phyloP scores from a whole-genome alignment of 2,329 filamentous ascomycete genomes.

The Biscogniauxia mediterranea region DNA sequence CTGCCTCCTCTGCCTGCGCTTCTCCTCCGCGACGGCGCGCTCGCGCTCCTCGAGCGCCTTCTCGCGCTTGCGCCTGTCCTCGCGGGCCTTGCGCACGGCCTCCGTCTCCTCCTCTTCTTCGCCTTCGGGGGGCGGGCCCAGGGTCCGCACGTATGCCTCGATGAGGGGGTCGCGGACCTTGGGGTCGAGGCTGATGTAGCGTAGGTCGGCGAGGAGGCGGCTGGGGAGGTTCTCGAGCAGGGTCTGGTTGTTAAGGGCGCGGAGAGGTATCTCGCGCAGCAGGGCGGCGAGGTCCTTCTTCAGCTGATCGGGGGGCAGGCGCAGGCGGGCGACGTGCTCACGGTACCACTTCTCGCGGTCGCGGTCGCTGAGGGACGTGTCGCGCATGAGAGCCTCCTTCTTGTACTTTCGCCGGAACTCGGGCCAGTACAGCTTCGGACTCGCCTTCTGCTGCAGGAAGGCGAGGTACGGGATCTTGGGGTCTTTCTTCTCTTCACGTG shows the following conservation, averaged over 20 bases:
- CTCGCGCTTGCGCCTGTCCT: conserved; percentile 59
- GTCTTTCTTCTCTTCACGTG: conserved; percentile 75
- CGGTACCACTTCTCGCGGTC: conserved; percentile 79
- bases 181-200: conserved; percentile 66
- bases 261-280: conserved; percentile 59
- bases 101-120: conserved; percentile 55
- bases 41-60: conserved; percentile 66
- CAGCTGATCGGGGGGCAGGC: conserved; percentile 62
- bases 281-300: conserved; percentile 69
- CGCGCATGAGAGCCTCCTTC: conserved; percentile 77
- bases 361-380: conserved; percentile 67
- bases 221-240: conserved; percentile 57
- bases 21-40: conserved; percentile 60
- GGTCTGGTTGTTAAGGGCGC: conserved; percentile 59
- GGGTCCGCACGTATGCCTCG: conserved; percentile 62
- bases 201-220: conserved; percentile 62
- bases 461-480: conserved; percentile 79
- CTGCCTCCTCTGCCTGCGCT: conserved; percentile 56
- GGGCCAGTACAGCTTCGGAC: conserved; percentile 92
- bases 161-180: conserved; percentile 62
- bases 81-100: conserved; percentile 45
- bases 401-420: conserved; percentile 93
- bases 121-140: conserved; percentile 55
- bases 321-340: conserved; percentile 67
- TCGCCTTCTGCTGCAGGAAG: conserved; percentile 79